phyloP scores from a whole-genome alignment of 1,139 yeast genomes.

The Geotrichum reessii region DNA sequence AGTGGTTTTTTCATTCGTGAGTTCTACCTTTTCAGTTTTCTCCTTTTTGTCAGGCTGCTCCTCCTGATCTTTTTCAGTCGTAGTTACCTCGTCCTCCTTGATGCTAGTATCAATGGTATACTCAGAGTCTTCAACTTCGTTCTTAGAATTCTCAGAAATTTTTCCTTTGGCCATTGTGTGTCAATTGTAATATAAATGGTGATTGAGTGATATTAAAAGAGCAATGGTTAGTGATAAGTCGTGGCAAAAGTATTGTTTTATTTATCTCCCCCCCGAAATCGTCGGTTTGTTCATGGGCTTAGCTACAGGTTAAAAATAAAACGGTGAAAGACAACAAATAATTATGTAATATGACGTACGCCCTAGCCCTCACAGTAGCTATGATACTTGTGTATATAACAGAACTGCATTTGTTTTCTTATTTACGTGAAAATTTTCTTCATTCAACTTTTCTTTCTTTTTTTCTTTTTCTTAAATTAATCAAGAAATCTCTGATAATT shows the following conservation, averaged over 20 bases:
- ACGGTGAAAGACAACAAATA: neutral
- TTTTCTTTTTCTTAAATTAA: constrained; percentile 8
- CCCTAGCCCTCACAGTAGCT: neutral
- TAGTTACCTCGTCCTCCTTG: constrained; percentile 7
- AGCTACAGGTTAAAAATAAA: neutral
- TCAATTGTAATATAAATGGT: neutral
- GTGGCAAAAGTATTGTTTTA: neutral
- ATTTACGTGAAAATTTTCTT: neutral
- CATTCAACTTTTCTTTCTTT: neutral
- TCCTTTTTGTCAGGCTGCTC: neutral
- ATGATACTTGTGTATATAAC: neutral
- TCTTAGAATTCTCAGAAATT: constrained; percentile 19
- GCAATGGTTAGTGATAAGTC: neutral
- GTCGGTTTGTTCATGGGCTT: neutral
- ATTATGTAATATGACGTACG: neutral
- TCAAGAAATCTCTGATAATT: constrained; percentile 5
- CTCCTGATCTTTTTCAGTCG: neutral
- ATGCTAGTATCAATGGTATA: neutral
- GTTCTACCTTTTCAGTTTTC: neutral
- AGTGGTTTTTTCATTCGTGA: neutral
- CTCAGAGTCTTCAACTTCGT: constrained; percentile 15
- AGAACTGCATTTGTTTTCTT: neutral
- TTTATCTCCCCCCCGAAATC: neutral
- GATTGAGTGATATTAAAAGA: neutral
- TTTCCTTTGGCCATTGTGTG: constrained; percentile 17